phyloP scores from a whole-genome alignment of 2,329 filamentous ascomycete species.

The Metarhizium sp. region DNA sequence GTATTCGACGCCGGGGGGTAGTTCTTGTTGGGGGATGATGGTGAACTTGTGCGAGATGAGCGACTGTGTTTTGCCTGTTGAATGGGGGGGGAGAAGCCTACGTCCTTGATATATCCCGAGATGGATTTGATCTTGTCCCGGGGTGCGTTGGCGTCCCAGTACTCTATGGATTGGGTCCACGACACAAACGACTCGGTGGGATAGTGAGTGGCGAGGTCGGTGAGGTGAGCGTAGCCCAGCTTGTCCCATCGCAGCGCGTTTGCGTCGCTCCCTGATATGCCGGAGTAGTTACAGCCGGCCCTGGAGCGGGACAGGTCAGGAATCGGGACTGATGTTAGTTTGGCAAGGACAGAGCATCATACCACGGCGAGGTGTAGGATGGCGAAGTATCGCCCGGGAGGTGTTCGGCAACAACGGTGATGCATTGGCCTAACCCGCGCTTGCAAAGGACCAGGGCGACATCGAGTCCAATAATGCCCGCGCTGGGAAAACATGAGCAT shows the following conservation, averaged over 20 bases:
- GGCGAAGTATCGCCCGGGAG: slow-evolving; percentile 28
- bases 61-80: background rate
- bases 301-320: slow-evolving; percentile 9
- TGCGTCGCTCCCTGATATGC: slow-evolving; percentile 29
- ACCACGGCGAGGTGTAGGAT: slow-evolving; percentile 33
- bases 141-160: slow-evolving; percentile 29
- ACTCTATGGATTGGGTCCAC: slow-evolving; percentile 28
- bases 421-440: slow-evolving; percentile 21
- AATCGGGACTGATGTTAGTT: background rate
- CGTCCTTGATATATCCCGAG: slow-evolving; percentile 30
- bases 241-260: slow-evolving; percentile 33
- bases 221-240: slow-evolving; percentile 28
- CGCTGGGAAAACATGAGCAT: slow-evolving; percentile 12
- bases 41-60: slow-evolving; percentile 15
- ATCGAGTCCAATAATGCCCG: slow-evolving; percentile 30
- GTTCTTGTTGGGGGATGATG: slow-evolving; percentile 16
- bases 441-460: slow-evolving; percentile 26
- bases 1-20: slow-evolving; percentile 23
- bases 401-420: slow-evolving; percentile 30
- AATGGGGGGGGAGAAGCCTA: slow-evolving; percentile 9
- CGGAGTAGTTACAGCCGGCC: slow-evolving; percentile 36
- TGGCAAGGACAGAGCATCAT: background rate
- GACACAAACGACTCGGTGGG: slow-evolving; percentile 23
- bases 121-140: slow-evolving; percentile 30
- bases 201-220: slow-evolving; percentile 19